A percentile compares a stretch with the other conserved stretches of the same genome.
Evolutionary conservation across 768 basidiomycete species (phyloP).

Genomic region (Pleurotus pulmonarius): DNA sequence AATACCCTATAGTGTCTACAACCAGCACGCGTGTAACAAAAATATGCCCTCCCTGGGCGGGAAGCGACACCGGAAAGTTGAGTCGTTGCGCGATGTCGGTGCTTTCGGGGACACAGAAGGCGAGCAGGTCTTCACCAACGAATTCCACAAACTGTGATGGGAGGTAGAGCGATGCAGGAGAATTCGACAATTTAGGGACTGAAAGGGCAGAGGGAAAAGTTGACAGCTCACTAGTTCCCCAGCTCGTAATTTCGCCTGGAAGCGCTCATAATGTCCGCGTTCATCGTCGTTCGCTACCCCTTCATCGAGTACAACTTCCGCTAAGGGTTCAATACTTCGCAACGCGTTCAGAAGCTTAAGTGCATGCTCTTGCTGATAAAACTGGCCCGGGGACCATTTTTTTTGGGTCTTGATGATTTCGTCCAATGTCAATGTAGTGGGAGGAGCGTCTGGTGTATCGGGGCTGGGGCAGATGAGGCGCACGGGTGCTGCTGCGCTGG

Average conservation of each 20-base stretch:
- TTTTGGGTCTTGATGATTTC: constrained; percentile 28
- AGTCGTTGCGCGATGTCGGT: constrained; percentile 41
- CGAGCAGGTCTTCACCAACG: constrained; percentile 48
- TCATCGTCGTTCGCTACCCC: constrained; percentile 37
- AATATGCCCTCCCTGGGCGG: constrained; percentile 38
- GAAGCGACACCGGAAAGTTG: constrained; percentile 42
- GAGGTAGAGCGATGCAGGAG: not conserved
- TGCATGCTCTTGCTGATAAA: constrained; percentile 48
- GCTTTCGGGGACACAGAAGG: constrained; percentile 56
- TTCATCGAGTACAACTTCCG: constrained; percentile 35
- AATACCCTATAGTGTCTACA: constrained; percentile 57
- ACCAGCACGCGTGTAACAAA: constrained; percentile 57
- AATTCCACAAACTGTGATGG: constrained; percentile 52
- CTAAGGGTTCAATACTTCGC: constrained; percentile 46
- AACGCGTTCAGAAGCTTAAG: constrained; percentile 50
- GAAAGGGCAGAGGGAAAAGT: not conserved
- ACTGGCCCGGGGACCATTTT: constrained; percentile 53
- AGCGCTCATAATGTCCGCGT: constrained; percentile 42
- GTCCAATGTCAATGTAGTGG: constrained; percentile 22
- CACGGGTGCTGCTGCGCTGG: constrained; percentile 47
- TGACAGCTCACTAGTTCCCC: constrained; percentile 43
- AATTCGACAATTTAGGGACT: too few relatives aligned
- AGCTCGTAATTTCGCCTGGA: constrained; percentile 44
- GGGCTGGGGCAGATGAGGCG: constrained; percentile 36
- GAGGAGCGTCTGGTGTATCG: constrained; percentile 22